Conservation (phyloP, 768 basidiomycete genomes). For the Pleurotus tuber-regium region DNA sequence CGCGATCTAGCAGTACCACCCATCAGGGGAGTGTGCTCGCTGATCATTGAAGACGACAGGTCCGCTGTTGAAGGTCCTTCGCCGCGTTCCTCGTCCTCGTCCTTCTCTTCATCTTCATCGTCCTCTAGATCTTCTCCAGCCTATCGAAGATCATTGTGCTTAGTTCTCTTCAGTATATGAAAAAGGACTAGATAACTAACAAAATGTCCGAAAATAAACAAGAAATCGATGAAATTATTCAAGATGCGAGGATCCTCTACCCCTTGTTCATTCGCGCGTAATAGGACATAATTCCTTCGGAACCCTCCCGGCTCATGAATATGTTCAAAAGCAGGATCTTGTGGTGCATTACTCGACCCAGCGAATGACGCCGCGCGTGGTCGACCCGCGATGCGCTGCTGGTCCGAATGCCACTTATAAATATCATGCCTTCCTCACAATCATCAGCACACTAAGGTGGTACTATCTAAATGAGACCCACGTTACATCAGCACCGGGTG, state of each 20-base stretch:
- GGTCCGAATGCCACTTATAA: conserved; percentile 92
- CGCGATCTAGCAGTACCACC: conserved; percentile 35
- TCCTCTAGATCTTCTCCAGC: conserved; percentile 90
- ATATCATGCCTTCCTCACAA: conserved; percentile 68
- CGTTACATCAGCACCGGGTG: conserved; percentile 90
- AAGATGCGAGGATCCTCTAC: conserved; percentile 54
- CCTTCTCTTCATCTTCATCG: conserved; percentile 76
- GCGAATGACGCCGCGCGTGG: conserved; percentile 71
- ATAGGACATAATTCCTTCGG: conserved; percentile 80
- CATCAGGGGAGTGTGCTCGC: conserved; percentile 61
- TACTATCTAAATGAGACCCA: conserved; percentile 40
- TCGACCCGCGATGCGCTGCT: conserved; percentile 56
- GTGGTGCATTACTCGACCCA: conserved; percentile 45
- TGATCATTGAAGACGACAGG: conserved; percentile 19
- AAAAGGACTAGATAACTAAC: conserved; percentile 45
- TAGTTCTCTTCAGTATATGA: no score
- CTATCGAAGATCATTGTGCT: conserved; percentile 33
- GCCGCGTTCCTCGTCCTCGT: conserved; percentile 47
- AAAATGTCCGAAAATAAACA: conserved; percentile 94
- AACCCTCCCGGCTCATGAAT: conserved; percentile 97
- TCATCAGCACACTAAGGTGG: conserved; percentile 15
- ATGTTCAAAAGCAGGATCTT: conserved; percentile 83
- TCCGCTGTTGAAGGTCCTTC: conserved; percentile 14
- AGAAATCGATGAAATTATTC: conserved; percentile 91
- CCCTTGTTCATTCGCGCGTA: conserved; percentile 69